phyloP scores from a whole-genome alignment of 768 basidiomycete genomes.

The Pisolithus tinctorius region DNA sequence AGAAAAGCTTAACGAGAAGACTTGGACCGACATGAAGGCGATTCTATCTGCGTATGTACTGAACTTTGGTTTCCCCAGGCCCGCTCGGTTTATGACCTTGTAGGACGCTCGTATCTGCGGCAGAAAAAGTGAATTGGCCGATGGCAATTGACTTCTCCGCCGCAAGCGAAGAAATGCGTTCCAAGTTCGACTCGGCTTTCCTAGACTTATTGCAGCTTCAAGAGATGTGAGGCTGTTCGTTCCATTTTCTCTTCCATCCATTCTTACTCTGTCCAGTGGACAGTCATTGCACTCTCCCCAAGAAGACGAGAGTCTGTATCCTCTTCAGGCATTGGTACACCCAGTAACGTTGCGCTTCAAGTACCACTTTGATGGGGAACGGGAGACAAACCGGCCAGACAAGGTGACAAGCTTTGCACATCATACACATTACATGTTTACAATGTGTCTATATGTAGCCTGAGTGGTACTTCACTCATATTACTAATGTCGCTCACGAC shows the following conservation, averaged over 20 bases:
- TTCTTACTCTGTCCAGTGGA: constrained; percentile 35
- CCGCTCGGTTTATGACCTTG: constrained; percentile 2
- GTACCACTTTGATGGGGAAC: constrained; percentile 86
- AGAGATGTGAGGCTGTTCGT: constrained; percentile 57
- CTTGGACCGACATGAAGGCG: constrained; percentile 74
- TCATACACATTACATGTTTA: neutral
- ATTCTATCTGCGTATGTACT: constrained; percentile 52
- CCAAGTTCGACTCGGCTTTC: constrained; percentile 72
- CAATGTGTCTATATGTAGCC: constrained; percentile 45
- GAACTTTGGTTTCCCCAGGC: neutral
- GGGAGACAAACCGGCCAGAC: constrained; percentile 86
- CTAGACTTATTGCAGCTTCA: constrained; percentile 73
- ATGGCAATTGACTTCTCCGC: constrained; percentile 57
- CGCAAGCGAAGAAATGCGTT: constrained; percentile 43
- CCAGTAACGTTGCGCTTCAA: constrained; percentile 85
- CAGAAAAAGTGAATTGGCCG: constrained; percentile 87
- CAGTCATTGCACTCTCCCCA: constrained; percentile 34
- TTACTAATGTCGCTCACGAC: constrained; percentile 82
- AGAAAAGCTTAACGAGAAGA: constrained; percentile 52
- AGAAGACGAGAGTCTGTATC: constrained; percentile 56
- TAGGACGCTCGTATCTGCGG: constrained; percentile 56
- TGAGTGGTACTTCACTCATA: constrained; percentile 94
- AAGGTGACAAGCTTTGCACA: constrained; percentile 50
- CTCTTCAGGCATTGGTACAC: constrained; percentile 76
- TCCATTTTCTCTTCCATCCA: neutral